A percentile compares a stretch with the other conserved stretches of the same genome.
Conservation (phyloP, 1,139 yeast species). For the Candida anutae region DNA sequence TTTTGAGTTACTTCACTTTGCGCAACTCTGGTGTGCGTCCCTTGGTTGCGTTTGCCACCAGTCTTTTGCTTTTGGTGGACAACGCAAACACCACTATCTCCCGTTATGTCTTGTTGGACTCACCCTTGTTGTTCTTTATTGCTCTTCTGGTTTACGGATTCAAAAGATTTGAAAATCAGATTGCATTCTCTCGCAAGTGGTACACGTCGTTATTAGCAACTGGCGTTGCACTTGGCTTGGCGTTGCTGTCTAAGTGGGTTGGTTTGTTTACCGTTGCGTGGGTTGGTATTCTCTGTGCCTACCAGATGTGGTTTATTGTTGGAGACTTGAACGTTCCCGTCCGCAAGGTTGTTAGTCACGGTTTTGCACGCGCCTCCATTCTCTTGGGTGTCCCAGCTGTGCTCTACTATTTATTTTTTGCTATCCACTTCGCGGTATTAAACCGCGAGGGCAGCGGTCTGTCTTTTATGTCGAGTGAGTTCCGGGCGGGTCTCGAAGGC, state of each 20-base stretch:
- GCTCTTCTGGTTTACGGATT: conserved; percentile 78
- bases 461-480: conserved; percentile 83
- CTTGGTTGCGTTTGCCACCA: conserved; percentile 59
- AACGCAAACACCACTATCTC: conserved; percentile 85
- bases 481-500: conserved; percentile 71
- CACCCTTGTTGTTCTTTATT: conserved; percentile 86
- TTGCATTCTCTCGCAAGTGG: conserved; percentile 67
- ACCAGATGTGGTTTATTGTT: conserved; percentile 78
- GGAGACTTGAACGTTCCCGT: conserved; percentile 75
- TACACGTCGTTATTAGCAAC: conserved; percentile 62
- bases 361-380: conserved; percentile 46
- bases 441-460: conserved; percentile 77
- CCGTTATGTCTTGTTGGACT: conserved; percentile 81
- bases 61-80: conserved; percentile 67
- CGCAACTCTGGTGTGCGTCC: conserved; percentile 84
- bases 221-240: conserved; percentile 80
- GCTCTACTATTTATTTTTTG: conserved; percentile 67
- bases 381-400: conserved; percentile 64
- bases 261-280: conserved; percentile 92
- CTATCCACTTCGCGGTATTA: conserved; percentile 69
- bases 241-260: conserved; percentile 91
- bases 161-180: conserved; percentile 73
- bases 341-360: conserved; percentile 43
- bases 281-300: conserved; percentile 71
- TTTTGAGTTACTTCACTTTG: conserved; percentile 72